Evolutionary conservation across 306 rosid genomes (phyloP), one percentile per base, ranked within the genome.

Genomic region (Dryas drummondii): DNA sequence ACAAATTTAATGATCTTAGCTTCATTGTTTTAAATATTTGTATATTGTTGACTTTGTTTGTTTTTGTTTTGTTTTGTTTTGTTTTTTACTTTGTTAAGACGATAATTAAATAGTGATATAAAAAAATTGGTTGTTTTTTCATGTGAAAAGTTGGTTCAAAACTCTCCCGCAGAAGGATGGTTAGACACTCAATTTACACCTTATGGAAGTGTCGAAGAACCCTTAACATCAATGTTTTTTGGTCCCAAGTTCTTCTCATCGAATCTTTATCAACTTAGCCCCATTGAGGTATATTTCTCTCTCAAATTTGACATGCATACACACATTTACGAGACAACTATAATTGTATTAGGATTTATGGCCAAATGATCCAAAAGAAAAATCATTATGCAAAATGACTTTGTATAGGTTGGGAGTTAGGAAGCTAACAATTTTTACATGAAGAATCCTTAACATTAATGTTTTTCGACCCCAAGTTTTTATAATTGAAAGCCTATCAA

Each of bases 251-350:
- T 68, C 58, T 17, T 80, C 56, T 68, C 87, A 52, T 41, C 59
- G 13, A 68, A 51, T 14, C 61, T 84, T 72, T 90, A 87, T 75
- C 92, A 92, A 47, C 85, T 81, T 19, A 67, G 86, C 44, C 82
- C 92, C 49, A 44, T 7, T 32, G 87, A 88, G 96, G 96, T 89
- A 73, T 17, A 32, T 12, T 32, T 32, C 37, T 32, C 37, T 32
- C 37, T 32, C 37, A 32, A 32, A 32, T 32, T 32, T 32, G 37
- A 32, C 37, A 32, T 32, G 37, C 37, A 32, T 1, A 2, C 37
- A 32, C 1, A 32, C 37, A 32, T 2, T 32, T 32, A 32, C 37
- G 3, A 32, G 37, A 32, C 37, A 32, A 32, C 37, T 32, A 32
- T 32, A 32, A 32, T 32, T 32, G 3, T 32, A 32, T 32, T 32